Percentiles rank a stretch among this genome's conserved stretches.
phyloP scores from a whole-genome alignment of 495 filamentous ascomycete species.

The Daldinia caldariorum region DNA sequence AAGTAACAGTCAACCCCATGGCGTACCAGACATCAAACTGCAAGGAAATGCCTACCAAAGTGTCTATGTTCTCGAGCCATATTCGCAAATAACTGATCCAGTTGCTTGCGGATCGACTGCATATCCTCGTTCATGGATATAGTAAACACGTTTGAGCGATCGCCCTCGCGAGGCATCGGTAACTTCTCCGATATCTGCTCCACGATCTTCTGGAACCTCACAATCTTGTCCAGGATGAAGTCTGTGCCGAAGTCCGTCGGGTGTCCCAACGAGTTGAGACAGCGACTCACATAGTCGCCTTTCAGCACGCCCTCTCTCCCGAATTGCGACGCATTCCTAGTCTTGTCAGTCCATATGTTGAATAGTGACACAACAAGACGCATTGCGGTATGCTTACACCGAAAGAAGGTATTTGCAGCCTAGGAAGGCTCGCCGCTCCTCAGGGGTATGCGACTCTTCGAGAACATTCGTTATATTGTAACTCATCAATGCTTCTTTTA shows the following conservation, averaged over 20 bases:
- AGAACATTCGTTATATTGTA: slow-evolving; percentile 21
- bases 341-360: slow-evolving; percentile 8
- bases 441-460: slow-evolving; percentile 40
- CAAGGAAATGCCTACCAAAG: slow-evolving; percentile 28
- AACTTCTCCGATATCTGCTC: slow-evolving; percentile 41
- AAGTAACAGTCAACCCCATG: slow-evolving; percentile 6
- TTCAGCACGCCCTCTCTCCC: slow-evolving; percentile 40
- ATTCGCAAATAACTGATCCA: slow-evolving; percentile 40
- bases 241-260: slow-evolving; percentile 42
- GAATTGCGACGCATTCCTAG: slow-evolving; percentile 49
- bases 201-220: slow-evolving; percentile 46
- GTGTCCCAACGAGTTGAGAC: slow-evolving; percentile 38
- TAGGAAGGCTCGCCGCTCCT: slow-evolving; percentile 47
- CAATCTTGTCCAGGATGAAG: slow-evolving; percentile 45
- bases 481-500: slow-evolving; percentile 27
- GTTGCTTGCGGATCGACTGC: slow-evolving; percentile 38
- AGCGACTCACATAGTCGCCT: slow-evolving; percentile 39
- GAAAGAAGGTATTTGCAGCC: slow-evolving; percentile 50
- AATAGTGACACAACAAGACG: not conserved
- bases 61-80: slow-evolving; percentile 40
- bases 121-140: slow-evolving; percentile 37
- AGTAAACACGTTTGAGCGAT: slow-evolving; percentile 16
- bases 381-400: slow-evolving; percentile 33
- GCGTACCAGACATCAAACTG: not conserved
- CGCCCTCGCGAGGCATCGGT: slow-evolving; percentile 10